These are phyloP conservation scores for Pythium aristosporum DNA, from an alignment of 352 stramenopile genomes.

Conservation along the genomic window DNA sequence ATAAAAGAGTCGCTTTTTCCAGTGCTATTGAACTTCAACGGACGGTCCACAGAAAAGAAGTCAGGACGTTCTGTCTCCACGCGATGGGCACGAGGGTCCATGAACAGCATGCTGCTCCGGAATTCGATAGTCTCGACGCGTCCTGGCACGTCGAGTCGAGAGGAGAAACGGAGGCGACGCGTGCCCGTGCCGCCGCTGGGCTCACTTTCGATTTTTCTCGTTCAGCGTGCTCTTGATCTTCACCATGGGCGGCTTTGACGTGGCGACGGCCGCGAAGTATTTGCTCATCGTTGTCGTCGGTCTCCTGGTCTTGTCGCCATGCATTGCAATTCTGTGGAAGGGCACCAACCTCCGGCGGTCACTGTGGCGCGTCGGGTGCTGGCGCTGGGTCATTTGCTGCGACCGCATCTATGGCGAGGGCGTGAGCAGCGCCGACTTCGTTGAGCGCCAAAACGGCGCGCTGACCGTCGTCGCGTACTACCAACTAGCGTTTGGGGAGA, in stretches of 20 bases:
- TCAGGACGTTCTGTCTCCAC: too few species aligned
- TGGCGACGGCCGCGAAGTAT: not conserved
- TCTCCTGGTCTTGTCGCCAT: conserved; percentile 38
- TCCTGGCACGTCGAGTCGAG: too few species aligned
- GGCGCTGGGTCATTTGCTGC: conserved; percentile 37
- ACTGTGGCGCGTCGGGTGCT: conserved; percentile 29
- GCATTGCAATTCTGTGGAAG: conserved; percentile 53
- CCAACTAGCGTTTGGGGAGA: conserved; percentile 19
- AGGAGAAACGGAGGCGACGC: too few species aligned
- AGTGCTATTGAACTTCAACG: too few species aligned
- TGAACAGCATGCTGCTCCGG: too few species aligned
- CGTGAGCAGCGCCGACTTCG: conserved; percentile 42
- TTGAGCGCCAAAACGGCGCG: conserved; percentile 20
- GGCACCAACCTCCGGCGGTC: conserved; percentile 33
- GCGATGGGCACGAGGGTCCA: too few species aligned
- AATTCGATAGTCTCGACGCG: too few species aligned
- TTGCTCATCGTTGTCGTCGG: conserved; percentile 37
- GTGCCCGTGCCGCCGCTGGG: not conserved
- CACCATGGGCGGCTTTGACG: not conserved
- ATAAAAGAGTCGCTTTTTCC: too few species aligned
- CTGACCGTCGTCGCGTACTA: conserved; percentile 57
- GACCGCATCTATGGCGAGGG: conserved; percentile 31
- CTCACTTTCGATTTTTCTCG: not conserved
- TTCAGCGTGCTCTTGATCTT: not conserved
- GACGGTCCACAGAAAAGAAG: too few species aligned